These are phyloP conservation scores for Annulohypoxylon truncatum DNA, from an alignment of 2,329 filamentous ascomycete genomes.

Conservation along the genomic window DNA sequence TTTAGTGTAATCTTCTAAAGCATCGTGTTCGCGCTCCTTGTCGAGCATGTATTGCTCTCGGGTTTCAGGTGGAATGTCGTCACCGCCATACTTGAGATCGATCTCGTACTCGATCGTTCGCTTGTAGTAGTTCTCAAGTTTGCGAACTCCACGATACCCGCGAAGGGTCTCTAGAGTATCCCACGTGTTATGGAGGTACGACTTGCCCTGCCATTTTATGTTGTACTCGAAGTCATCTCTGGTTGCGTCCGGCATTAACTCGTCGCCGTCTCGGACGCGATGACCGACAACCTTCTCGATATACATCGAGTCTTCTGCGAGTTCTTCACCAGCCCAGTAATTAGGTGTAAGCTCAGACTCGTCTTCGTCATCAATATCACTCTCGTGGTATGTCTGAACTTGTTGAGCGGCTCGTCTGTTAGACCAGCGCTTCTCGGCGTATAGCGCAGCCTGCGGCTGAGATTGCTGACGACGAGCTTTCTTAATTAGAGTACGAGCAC, in stretches of 20 bases:
- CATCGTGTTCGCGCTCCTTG: conserved; percentile 88
- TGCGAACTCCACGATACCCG: conserved; percentile 84
- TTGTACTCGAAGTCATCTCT: conserved; percentile 87
- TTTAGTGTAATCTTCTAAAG: conserved; percentile 88
- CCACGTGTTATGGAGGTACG: conserved; percentile 96
- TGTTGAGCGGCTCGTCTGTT: conserved; percentile 82
- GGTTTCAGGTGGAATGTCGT: conserved; percentile 83
- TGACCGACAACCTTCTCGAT: conserved; percentile 94
- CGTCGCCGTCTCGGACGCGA: conserved; percentile 76
- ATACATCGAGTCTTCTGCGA: conserved; percentile 82
- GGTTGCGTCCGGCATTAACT: conserved; percentile 66
- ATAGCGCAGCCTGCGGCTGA: conserved; percentile 72
- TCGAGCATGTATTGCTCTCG: conserved; percentile 96
- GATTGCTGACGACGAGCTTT: conserved; percentile 79
- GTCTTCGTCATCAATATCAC: conserved; percentile 72
- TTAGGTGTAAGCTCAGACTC: conserved; percentile 75
- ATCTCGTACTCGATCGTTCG: conserved; percentile 85
- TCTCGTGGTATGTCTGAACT: conserved; percentile 74
- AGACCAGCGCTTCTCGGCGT: conserved; percentile 90
- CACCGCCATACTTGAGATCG: conserved; percentile 76
- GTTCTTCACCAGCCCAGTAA: conserved; percentile 74
- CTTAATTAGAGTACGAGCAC: conserved; percentile 75
- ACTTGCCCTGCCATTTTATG: conserved; percentile 97
- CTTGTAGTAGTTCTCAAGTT: conserved; percentile 94
- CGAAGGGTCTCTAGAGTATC: conserved; percentile 81